Percentiles rank a stretch among this genome's conserved stretches.
Conservation (phyloP, 331 rosid species). For the Stylosanthes scabra region DNA sequence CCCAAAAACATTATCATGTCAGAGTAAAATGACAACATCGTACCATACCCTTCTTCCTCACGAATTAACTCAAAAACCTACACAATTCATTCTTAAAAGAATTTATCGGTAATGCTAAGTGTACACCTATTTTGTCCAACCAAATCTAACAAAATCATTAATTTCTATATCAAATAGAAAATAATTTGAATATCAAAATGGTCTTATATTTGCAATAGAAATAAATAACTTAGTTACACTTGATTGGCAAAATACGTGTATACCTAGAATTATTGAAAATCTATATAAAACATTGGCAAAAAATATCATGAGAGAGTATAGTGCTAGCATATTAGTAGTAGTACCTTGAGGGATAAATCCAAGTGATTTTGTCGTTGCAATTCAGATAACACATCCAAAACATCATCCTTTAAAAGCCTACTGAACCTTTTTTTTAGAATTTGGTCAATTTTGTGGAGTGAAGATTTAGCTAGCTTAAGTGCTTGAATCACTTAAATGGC, state of each 20-base stretch:
- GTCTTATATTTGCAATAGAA: too few species aligned
- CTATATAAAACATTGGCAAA: too few species aligned
- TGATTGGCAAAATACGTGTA: too few species aligned
- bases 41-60: slow-evolving; percentile 54
- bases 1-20: slow-evolving; percentile 68
- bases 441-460: slow-evolving; percentile 44
- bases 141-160: too few species aligned
- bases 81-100: too few species aligned
- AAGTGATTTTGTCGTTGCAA: slow-evolving; percentile 63
- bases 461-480: slow-evolving; percentile 65
- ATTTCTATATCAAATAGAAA: too few species aligned
- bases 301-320: too few species aligned
- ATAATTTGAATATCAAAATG: too few species aligned
- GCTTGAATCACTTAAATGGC: slow-evolving; percentile 73
- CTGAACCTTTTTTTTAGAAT: slow-evolving; percentile 49
- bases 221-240: too few species aligned
- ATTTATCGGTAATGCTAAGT: too few species aligned
- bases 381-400: slow-evolving; percentile 56
- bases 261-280: too few species aligned
- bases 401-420: slow-evolving; percentile 66
- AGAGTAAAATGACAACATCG: slow-evolving; percentile 57
- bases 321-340: not conserved
- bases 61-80: slow-evolving; percentile 69
- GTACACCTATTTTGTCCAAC: too few species aligned
- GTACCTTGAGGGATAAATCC: slow-evolving; percentile 61